A percentile compares a stretch with the other conserved stretches of the same genome.
phyloP scores from a whole-genome alignment of 352 stramenopile species.

The Vaucheria bursata region DNA sequence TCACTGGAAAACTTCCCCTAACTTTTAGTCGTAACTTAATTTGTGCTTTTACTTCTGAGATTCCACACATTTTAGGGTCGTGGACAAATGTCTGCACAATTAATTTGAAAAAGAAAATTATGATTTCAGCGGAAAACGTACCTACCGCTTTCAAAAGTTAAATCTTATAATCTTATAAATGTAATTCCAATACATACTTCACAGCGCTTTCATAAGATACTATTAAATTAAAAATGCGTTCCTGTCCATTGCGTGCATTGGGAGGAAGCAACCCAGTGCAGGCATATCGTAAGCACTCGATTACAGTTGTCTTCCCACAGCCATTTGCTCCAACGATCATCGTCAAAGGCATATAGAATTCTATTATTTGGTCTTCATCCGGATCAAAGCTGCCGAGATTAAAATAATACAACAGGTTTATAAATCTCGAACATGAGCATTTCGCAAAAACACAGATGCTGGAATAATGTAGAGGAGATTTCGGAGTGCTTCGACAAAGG shows the following conservation, averaged over 20 bases:
- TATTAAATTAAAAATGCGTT: too few species aligned
- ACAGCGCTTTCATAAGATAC: too few species aligned
- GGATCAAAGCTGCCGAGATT: constrained; percentile 37
- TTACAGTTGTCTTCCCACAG: constrained; percentile 99
- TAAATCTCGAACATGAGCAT: background rate
- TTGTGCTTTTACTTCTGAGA: constrained; percentile 65
- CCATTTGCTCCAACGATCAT: constrained; percentile 94
- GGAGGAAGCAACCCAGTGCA: constrained; percentile 87
- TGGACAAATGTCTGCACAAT: constrained; percentile 94
- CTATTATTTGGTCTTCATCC: constrained; percentile 66
- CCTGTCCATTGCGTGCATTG: constrained; percentile 52
- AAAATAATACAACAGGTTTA: background rate
- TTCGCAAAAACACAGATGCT: constrained; percentile 19
- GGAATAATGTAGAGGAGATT: background rate
- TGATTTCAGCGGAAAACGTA: too few species aligned
- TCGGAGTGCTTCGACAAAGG: background rate
- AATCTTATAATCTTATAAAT: too few species aligned
- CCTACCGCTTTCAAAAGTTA: too few species aligned
- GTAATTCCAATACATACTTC: too few species aligned
- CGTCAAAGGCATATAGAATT: constrained; percentile 97
- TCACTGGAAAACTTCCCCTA: constrained; percentile 57
- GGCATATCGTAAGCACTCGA: constrained; percentile 97
- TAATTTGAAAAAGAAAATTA: too few species aligned
- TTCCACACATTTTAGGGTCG: constrained; percentile 69
- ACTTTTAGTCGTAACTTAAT: constrained; percentile 71